Percentiles rank a stretch among this genome's conserved stretches.
These are phyloP conservation scores for Botrytis hyacinthi DNA, from an alignment of 2,329 filamentous ascomycete genomes.

Conservation along the genomic window DNA sequence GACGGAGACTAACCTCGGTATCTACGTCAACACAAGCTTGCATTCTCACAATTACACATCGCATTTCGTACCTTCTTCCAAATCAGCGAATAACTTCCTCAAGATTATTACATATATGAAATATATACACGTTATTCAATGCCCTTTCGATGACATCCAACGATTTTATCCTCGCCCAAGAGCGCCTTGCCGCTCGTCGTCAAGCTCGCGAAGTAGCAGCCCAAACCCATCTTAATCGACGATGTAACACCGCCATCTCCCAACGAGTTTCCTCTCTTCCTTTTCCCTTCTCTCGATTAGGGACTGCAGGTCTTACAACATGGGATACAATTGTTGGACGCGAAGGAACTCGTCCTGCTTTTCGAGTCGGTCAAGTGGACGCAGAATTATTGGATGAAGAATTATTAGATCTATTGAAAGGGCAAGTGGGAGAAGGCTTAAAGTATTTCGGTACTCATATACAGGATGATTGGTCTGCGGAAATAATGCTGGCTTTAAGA, in stretches of 20 bases:
- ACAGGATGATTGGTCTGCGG: conserved; percentile 81
- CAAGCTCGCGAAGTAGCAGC: conserved; percentile 68
- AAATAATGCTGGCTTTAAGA: conserved; percentile 76
- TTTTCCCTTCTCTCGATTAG: conserved; percentile 60
- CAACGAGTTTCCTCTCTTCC: conserved; percentile 57
- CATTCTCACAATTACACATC: neutral
- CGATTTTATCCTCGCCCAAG: conserved; percentile 80
- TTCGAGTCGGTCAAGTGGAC: conserved; percentile 93
- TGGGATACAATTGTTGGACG: conserved; percentile 73
- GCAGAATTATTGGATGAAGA: conserved; percentile 94
- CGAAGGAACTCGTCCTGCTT: conserved; percentile 78
- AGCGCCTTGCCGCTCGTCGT: conserved; percentile 79
- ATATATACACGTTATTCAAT: conserved; percentile 23
- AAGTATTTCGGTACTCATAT: conserved; percentile 81
- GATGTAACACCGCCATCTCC: conserved; percentile 51
- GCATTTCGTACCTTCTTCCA: neutral
- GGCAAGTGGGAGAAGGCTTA: conserved; percentile 81
- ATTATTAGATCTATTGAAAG: conserved; percentile 78
- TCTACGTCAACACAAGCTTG: conserved; percentile 10
- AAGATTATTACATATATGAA: neutral
- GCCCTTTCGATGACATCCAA: conserved; percentile 36
- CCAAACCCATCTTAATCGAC: conserved; percentile 51
- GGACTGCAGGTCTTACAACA: conserved; percentile 47
- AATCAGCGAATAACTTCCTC: neutral
- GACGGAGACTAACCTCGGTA: conserved; percentile 18